Base-by-base conservation (phyloP, 805 yeast species). In the Wickerhamomyces xylosicus region DNA sequence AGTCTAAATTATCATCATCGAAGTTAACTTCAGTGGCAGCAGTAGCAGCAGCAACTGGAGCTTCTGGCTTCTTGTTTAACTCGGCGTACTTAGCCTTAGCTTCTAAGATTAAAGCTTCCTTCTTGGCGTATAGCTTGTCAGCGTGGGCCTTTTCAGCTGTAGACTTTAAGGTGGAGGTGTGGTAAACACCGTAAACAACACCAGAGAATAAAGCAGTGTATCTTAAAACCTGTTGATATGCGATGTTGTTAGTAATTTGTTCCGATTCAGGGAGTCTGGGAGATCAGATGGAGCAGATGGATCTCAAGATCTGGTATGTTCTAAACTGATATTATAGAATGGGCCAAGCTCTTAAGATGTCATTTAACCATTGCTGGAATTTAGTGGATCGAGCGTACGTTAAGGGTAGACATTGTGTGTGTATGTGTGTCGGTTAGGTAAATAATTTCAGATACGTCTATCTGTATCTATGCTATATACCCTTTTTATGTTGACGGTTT, bases 151-250 rank as follows among this genome's bases (percentile, higher is more conserved):
- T 70, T 35, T 61, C 65, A 44, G 81, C 87, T 40, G 71, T 69
- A 19, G 74, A 54, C 53, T 79, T 77, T 53, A 86, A 71, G 39
- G 71, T 62, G 57, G 74, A 67, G 64, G 94, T 84, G 71, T 86
- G 95, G 62, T 72, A 72, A 48, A 86, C 84, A 53, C 98, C 98
- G 66, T 85, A 85, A 45, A 76, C 71, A 42, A 89, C 69, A 63
- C 98, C 98, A 51, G 85, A 76, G 39, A 84, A 90, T 50, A 90
- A 74, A 40, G 94, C 81, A 50, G 95, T 70, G 79, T 92, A 90
- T 79, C 97, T 85, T 59, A 89, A 75, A 57, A 89, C 87, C 82
- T 83, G 40, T 38, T 15, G 5, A 15, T 9, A 22, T 22, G 9
- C 13, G 20, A 14, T 17, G 14, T 15, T 18, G 46, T 47, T 44